A percentile compares a stretch with the other conserved stretches of the same genome.
These are phyloP conservation scores for Sporobolus alterniflorus DNA, from an alignment of 202 grass and related monocot species.

Conservation along the genomic window DNA sequence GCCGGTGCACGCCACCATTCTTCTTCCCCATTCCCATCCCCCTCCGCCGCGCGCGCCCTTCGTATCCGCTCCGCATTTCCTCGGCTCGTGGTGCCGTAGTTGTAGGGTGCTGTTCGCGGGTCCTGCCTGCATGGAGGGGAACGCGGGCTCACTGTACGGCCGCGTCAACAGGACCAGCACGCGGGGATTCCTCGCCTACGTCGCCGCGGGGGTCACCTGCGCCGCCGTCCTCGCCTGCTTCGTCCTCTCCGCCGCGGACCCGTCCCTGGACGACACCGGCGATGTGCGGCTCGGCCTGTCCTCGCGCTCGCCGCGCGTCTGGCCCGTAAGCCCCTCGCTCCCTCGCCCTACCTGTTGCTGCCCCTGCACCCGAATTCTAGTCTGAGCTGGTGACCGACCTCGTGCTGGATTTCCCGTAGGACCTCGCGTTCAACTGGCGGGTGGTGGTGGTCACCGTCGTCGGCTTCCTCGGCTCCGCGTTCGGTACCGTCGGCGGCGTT, in stretches of 20 bases:
- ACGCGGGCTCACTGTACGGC: constrained; percentile 30
- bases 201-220: constrained; percentile 50
- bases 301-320: constrained; percentile 58
- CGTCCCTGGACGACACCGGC: constrained; percentile 30
- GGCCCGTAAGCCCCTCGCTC: constrained; percentile 73
- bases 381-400: constrained; percentile 1
- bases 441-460: constrained; percentile 66
- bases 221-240: constrained; percentile 68
- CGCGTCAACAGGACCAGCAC: constrained; percentile 55
- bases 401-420: constrained; percentile 8
- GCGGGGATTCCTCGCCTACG: constrained; percentile 78
- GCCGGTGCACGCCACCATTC: not conserved
- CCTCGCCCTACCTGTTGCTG: not conserved
- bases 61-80: not conserved
- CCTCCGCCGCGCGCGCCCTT: not conserved
- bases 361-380: not conserved
- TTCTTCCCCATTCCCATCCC: no score
- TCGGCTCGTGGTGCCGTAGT: not conserved
- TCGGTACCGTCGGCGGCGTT: constrained; percentile 96
- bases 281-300: constrained; percentile 44
- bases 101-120: not conserved
- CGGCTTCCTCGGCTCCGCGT: constrained; percentile 95
- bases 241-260: constrained; percentile 55
- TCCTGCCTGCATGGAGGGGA: constrained; percentile 18
- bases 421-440: constrained; percentile 86